phyloP scores from a whole-genome alignment of 192 early-diverging fungal genomes.

The Haplosporangium gracile region DNA sequence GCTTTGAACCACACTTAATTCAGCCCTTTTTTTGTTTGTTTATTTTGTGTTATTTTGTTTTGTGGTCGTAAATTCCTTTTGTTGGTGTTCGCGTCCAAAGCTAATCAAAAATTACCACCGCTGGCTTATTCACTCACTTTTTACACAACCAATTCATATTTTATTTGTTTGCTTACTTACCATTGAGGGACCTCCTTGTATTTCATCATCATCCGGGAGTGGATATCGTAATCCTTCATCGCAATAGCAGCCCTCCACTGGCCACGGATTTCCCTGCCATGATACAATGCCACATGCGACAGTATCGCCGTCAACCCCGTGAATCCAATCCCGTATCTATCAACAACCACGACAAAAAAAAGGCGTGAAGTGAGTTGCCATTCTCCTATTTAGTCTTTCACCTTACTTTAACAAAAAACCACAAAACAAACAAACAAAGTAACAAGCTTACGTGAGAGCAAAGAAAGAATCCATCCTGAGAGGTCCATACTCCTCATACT shows the following conservation, averaged over 20 bases:
- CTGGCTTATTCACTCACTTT: not conserved
- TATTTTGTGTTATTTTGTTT: not conserved
- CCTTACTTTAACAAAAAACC: not conserved
- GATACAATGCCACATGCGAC: constrained; percentile 70
- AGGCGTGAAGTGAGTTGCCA: too few relatives aligned
- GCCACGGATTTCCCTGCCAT: constrained; percentile 68
- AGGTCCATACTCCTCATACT: constrained; percentile 38
- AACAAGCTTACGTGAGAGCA: constrained; percentile 24
- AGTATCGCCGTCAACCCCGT: constrained; percentile 67
- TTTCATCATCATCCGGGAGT: constrained; percentile 75
- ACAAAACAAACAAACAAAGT: not conserved
- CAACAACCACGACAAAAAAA: too few relatives aligned
- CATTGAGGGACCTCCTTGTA: constrained; percentile 85
- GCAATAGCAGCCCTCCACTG: constrained; percentile 57
- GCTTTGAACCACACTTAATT: not conserved
- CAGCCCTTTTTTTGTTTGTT: not conserved
- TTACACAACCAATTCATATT: too few relatives aligned
- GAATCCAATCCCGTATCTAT: constrained; percentile 64
- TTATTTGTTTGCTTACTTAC: constrained; percentile 38
- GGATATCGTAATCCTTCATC: constrained; percentile 68
- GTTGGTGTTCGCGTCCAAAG: not conserved
- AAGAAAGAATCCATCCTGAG: constrained; percentile 47
- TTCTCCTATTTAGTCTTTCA: too few relatives aligned
- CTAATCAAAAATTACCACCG: not conserved
- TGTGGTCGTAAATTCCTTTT: not conserved